Percentiles rank a stretch among this genome's conserved stretches.
Evolutionary conservation across 768 basidiomycete genomes (phyloP).

Genomic region (Crepidotus variabilis): DNA sequence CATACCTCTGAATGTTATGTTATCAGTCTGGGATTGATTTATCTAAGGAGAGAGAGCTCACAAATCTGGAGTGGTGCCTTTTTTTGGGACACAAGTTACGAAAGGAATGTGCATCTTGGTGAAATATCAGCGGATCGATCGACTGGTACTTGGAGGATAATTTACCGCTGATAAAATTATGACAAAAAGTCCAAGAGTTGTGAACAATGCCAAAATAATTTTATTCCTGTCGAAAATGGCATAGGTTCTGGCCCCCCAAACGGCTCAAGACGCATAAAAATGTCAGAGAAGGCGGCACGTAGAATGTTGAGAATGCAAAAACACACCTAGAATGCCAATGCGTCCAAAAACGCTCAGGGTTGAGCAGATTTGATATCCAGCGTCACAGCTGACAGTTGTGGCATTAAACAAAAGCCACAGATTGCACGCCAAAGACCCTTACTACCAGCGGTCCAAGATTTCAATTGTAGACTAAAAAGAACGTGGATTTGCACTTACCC

Average conservation of each 20-base stretch:
- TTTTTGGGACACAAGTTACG: conserved; percentile 2
- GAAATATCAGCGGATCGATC: not conserved
- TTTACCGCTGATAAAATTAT: conserved; percentile 8
- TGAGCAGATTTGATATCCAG: conserved; percentile 10
- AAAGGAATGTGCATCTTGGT: conserved; percentile 9
- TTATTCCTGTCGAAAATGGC: conserved; percentile 9
- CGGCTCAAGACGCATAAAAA: too few species aligned
- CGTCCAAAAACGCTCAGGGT: conserved; percentile 14
- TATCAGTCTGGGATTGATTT: not conserved
- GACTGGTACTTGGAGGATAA: not conserved
- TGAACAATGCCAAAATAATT: conserved; percentile 2
- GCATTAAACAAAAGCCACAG: not conserved
- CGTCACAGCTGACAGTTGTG: conserved; percentile 8
- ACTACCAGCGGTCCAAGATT: not conserved
- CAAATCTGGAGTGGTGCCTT: not conserved
- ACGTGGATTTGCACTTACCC: not conserved
- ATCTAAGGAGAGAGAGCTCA: not conserved
- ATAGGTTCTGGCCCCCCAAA: conserved; percentile 13
- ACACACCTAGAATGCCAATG: conserved; percentile 8
- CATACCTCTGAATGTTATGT: not conserved
- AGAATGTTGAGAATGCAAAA: not conserved
- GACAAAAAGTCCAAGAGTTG: conserved; percentile 1
- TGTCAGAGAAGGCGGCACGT: not conserved
- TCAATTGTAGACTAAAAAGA: not conserved
- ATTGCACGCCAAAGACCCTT: not conserved